Conservation (phyloP, 257 asterid species). For the Solanum gandarillasii region DNA sequence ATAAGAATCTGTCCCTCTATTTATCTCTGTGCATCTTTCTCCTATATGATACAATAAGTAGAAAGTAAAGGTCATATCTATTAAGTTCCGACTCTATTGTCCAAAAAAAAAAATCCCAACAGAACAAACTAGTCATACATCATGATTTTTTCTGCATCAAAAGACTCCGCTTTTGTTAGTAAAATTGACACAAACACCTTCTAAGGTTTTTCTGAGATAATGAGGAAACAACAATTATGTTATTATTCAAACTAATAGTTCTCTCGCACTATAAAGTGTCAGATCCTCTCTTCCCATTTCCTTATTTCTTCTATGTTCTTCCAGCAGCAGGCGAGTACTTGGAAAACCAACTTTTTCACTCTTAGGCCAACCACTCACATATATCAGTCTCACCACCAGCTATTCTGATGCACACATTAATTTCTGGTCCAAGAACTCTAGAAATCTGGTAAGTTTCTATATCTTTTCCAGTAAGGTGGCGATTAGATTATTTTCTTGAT, state of each 20-base stretch:
- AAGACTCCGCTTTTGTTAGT: neutral
- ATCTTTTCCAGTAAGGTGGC: neutral
- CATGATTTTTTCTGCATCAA: neutral
- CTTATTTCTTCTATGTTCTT: neutral
- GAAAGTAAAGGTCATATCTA: neutral
- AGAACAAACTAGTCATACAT: neutral
- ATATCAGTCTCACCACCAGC: neutral
- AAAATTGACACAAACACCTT: neutral
- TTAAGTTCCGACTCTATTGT: neutral
- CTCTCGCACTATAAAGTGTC: neutral
- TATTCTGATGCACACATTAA: neutral
- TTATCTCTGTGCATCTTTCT: neutral
- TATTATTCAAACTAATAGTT: neutral
- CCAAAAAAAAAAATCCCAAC: neutral
- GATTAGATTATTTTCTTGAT: neutral
- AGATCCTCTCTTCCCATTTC: neutral
- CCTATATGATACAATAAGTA: neutral
- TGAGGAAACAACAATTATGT: neutral
- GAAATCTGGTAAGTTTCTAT: neutral
- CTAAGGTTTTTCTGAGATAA: neutral
- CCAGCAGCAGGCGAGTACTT: neutral
- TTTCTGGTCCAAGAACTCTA: neutral
- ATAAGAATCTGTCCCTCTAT: neutral
- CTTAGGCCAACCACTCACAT: neutral
- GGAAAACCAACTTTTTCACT: neutral